phyloP scores from a whole-genome alignment of 2,329 filamentous ascomycete genomes.

The Lecanoromycetidae sp. region DNA sequence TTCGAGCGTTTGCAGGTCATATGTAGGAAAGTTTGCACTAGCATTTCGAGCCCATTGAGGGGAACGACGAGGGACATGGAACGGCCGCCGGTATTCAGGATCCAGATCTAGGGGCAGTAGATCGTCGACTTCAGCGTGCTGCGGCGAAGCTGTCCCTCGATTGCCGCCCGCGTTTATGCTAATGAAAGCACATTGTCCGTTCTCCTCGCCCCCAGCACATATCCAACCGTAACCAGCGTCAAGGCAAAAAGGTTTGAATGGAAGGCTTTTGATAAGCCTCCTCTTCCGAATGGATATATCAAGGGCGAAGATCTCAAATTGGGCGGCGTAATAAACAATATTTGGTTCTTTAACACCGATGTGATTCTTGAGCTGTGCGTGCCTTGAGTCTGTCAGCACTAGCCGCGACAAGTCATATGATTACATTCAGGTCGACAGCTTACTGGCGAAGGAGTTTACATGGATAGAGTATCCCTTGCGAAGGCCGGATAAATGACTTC shows the following conservation, averaged over 20 bases:
- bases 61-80: background rate
- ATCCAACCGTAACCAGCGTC: slow-evolving; percentile 80
- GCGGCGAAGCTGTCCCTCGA: slow-evolving; percentile 17
- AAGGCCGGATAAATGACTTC: slow-evolving; percentile 16
- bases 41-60: slow-evolving; percentile 1
- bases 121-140: slow-evolving; percentile 41
- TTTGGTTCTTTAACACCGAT: slow-evolving; percentile 69
- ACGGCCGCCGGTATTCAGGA: slow-evolving; percentile 17
- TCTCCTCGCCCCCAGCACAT: slow-evolving; percentile 72
- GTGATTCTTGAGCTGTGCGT: slow-evolving; percentile 60
- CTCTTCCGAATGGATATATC: slow-evolving; percentile 58
- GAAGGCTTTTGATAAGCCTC: slow-evolving; percentile 59
- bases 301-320: slow-evolving; percentile 60
- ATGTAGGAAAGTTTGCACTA: slow-evolving; percentile 15
- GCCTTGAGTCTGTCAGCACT: slow-evolving; percentile 23
- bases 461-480: slow-evolving; percentile 47
- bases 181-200: slow-evolving; percentile 76
- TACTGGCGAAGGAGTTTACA: slow-evolving; percentile 55
- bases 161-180: slow-evolving; percentile 37
- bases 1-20: slow-evolving; percentile 43
- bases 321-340: slow-evolving; percentile 73
- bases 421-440: slow-evolving; percentile 22
- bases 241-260: slow-evolving; percentile 68
- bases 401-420: background rate
- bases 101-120: slow-evolving; percentile 43